These are phyloP conservation scores for Tanacetum coccineum DNA, from an alignment of 129 eudicot species.

Conservation along the genomic window DNA sequence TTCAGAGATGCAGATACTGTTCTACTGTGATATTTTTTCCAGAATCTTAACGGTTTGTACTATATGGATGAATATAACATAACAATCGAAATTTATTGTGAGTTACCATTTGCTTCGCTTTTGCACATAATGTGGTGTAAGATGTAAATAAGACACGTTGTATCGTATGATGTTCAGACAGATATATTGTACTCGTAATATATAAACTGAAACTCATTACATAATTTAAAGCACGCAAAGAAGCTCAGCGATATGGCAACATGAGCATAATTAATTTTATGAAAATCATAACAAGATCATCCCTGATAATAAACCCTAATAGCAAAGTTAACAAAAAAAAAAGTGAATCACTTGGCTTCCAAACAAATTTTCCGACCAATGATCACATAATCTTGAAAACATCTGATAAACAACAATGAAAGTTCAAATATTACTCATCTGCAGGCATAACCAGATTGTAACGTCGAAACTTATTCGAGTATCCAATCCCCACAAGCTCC, in stretches of 20 bases:
- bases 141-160: neutral
- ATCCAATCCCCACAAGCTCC: conserved; percentile 44
- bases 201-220: conserved; percentile 5
- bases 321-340: conserved; percentile 1
- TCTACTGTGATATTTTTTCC: neutral
- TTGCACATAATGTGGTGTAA: neutral
- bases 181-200: neutral
- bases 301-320: conserved; percentile 8
- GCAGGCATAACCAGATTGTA: conserved; percentile 35
- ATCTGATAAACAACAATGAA: conserved; percentile 4
- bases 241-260: neutral
- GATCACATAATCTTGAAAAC: conserved; percentile 20
- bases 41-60: conserved; percentile 3
- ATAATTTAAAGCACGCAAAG: conserved; percentile 6
- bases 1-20: conserved; percentile 8
- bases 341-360: conserved; percentile 13
- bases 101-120: neutral
- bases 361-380: neutral
- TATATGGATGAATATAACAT: neutral
- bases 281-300: conserved; percentile 17
- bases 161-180: neutral
- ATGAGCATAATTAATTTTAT: conserved; percentile 9
- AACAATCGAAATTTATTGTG: neutral
- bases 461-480: conserved; percentile 26
- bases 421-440: conserved; percentile 22